phyloP scores from a whole-genome alignment of 2,329 filamentous ascomycete genomes.

The Tolypocladium paradoxum region DNA sequence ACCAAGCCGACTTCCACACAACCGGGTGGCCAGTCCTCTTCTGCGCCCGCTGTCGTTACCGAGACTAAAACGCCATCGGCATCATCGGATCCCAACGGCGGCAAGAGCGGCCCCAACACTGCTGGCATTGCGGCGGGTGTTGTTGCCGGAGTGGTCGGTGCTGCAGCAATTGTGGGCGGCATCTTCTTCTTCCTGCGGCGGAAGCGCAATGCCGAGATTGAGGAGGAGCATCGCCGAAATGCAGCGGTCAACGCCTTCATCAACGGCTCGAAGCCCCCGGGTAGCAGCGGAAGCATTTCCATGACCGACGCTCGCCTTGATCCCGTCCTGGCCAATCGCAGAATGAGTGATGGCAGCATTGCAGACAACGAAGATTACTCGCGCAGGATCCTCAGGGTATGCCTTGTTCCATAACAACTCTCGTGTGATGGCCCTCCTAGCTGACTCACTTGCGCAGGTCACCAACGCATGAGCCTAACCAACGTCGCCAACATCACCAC shows the following conservation, averaged over 20 bases:
- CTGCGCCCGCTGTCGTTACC: slow-evolving; percentile 7
- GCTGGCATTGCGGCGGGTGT: slow-evolving; percentile 79
- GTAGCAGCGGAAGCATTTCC: slow-evolving; percentile 54
- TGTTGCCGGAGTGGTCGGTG: slow-evolving; percentile 68
- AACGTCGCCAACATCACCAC: slow-evolving; percentile 4
- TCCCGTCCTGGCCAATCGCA: slow-evolving; percentile 70
- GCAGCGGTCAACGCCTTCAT: slow-evolving; percentile 71
- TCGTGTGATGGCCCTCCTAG: not conserved
- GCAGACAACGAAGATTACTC: slow-evolving; percentile 97
- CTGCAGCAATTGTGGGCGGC: slow-evolving; percentile 56
- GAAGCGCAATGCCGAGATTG: slow-evolving; percentile 64
- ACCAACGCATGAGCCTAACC: slow-evolving; percentile 42
- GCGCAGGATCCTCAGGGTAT: slow-evolving; percentile 85
- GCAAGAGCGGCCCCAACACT: slow-evolving; percentile 47
- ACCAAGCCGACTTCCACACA: slow-evolving; percentile 1
- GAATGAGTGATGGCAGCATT: slow-evolving; percentile 90
- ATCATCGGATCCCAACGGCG: slow-evolving; percentile 9
- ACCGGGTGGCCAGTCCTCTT: slow-evolving; percentile 4
- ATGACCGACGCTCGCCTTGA: slow-evolving; percentile 79
- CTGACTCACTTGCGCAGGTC: slow-evolving; percentile 26
- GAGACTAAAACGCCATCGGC: slow-evolving; percentile 9
- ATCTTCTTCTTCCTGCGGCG: slow-evolving; percentile 65
- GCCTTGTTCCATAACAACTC: slow-evolving; percentile 14
- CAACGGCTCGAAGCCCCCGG: slow-evolving; percentile 49
- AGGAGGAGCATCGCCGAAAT: slow-evolving; percentile 76